Evolutionary conservation across 2,329 filamentous ascomycete genomes (phyloP).

Genomic region (Aspergillus caelatus): DNA sequence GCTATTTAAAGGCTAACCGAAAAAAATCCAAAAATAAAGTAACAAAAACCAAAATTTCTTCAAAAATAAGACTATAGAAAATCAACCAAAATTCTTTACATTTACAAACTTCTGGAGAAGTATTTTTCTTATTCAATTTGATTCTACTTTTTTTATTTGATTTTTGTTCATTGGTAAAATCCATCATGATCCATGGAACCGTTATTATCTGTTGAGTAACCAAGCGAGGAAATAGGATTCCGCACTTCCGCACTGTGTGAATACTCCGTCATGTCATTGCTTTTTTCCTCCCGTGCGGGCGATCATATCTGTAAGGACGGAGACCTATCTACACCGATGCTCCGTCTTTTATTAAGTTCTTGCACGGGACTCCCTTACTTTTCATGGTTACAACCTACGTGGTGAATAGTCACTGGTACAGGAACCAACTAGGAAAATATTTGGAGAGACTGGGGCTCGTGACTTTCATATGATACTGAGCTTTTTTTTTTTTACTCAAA

Average conservation of each 20-base stretch:
- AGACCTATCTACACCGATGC: not conserved
- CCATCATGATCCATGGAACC: not conserved
- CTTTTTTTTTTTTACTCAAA: not conserved
- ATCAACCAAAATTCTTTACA: too few species aligned
- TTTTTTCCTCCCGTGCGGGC: not conserved
- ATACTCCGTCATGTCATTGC: not conserved
- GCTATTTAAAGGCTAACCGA: constrained; percentile 4
- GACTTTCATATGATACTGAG: constrained; percentile 1
- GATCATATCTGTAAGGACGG: constrained; percentile 1
- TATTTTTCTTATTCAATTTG: not conserved
- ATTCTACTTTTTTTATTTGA: not conserved
- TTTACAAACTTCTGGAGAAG: too few species aligned
- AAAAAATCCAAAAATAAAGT: not conserved
- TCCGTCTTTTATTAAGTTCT: not conserved
- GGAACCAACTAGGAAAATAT: not conserved
- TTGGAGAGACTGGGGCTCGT: not conserved
- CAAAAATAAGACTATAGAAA: not conserved
- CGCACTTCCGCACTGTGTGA: not conserved
- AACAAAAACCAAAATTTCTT: not conserved
- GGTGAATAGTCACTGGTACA: not conserved
- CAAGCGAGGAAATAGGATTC: not conserved
- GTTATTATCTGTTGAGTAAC: not conserved
- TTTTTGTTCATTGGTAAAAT: not conserved
- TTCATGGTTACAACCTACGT: not conserved
- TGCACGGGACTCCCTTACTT: not conserved